These are phyloP conservation scores for Lomentospora prolificans DNA, from an alignment of 2,329 filamentous ascomycete species.

Conservation along the genomic window DNA sequence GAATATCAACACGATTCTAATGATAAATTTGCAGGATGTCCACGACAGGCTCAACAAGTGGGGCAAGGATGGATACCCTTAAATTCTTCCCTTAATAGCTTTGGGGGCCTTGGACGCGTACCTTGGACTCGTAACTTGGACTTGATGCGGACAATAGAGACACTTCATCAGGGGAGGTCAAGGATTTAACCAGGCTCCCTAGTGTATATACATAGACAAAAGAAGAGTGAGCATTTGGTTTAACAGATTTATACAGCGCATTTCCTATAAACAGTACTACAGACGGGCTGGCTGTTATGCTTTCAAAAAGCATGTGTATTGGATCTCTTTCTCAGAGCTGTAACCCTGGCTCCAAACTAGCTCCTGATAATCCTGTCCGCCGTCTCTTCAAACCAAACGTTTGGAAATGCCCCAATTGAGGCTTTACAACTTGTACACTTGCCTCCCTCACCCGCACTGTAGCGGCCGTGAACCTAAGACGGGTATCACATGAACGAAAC, in stretches of 20 bases:
- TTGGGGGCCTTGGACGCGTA: neutral
- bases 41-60: slow-evolving; percentile 99
- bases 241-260: neutral
- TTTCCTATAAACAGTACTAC: neutral
- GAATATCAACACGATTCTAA: slow-evolving; percentile 11
- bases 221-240: neutral
- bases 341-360: neutral
- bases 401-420: no score
- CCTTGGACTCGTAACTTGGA: neutral
- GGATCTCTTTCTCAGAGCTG: neutral
- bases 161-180: neutral
- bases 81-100: slow-evolving; percentile 16
- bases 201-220: slow-evolving; percentile 3
- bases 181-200: neutral
- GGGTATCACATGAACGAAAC: neutral
- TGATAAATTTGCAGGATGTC: slow-evolving; percentile 48
- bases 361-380: neutral
- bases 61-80: slow-evolving; percentile 88
- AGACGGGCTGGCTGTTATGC: neutral
- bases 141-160: neutral
- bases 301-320: neutral
- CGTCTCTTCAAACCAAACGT: neutral
- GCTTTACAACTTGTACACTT: no score
- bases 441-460: no score
- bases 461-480: neutral